Evolutionary conservation across 2,329 filamentous ascomycete species (phyloP).

Genomic region (Pseudocercospora macadamiae): DNA sequence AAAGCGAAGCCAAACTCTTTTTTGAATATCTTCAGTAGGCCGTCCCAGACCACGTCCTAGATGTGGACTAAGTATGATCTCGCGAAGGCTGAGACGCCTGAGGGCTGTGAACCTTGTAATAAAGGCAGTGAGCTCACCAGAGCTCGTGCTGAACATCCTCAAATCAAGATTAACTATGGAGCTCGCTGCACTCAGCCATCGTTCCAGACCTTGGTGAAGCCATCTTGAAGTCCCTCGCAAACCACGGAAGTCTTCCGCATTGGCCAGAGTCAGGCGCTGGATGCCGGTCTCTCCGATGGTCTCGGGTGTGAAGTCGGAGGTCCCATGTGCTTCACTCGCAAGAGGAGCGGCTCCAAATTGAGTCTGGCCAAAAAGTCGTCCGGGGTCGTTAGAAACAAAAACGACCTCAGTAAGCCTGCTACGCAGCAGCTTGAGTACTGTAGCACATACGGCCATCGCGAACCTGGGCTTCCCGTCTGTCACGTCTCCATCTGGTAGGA

Average conservation of each 20-base stretch:
- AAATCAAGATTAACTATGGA: neutral
- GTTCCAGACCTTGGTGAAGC: neutral
- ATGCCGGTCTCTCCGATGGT: neutral
- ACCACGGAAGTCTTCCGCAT: neutral
- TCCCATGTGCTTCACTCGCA: neutral
- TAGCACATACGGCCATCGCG: constrained; percentile 6
- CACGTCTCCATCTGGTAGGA: neutral
- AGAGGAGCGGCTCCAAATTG: neutral
- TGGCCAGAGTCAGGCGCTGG: constrained; percentile 11
- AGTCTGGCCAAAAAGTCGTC: neutral
- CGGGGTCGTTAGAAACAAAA: constrained; percentile 8
- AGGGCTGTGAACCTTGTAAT: neutral
- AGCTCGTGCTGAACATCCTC: neutral
- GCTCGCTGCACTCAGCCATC: constrained; percentile 6
- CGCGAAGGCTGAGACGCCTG: neutral
- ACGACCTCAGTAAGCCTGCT: constrained; percentile 13
- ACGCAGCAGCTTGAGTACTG: constrained; percentile 5
- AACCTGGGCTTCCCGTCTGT: constrained; percentile 8
- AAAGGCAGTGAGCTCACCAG: neutral
- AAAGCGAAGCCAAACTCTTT: constrained; percentile 20
- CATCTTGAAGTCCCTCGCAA: neutral
- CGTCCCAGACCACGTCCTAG: neutral
- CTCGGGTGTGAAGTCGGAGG: neutral
- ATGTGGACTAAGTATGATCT: neutral
- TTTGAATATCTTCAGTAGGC: neutral